phyloP scores from a whole-genome alignment of 2,329 filamentous ascomycete species.

The Cercospora sojina region DNA sequence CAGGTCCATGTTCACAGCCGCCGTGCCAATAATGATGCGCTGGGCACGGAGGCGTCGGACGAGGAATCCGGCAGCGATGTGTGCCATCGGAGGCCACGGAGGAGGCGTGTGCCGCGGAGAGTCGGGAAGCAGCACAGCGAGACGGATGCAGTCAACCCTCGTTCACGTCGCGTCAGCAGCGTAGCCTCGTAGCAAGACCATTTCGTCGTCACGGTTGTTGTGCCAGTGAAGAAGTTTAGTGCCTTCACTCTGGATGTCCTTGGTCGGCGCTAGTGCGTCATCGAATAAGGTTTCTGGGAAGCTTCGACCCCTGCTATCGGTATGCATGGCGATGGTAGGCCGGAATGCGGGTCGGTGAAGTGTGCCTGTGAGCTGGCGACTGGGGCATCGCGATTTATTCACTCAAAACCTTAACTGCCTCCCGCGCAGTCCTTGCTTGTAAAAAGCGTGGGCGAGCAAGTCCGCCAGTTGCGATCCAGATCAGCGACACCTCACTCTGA shows the following conservation, averaged over 20 bases:
- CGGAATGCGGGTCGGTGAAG: constrained; percentile 8
- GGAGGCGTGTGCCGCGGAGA: background rate
- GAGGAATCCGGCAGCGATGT: background rate
- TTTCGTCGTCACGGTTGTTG: background rate
- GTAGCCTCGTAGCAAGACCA: background rate
- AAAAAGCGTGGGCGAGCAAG: background rate
- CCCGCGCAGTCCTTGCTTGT: background rate
- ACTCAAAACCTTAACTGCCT: background rate
- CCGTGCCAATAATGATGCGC: background rate
- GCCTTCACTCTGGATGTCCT: background rate
- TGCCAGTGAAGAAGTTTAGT: background rate
- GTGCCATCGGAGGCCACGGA: background rate
- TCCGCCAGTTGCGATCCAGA: background rate
- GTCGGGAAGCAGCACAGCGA: background rate
- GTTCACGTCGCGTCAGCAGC: background rate
- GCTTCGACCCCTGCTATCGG: background rate
- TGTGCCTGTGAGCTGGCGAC: constrained; percentile 4
- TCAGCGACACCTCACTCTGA: constrained; percentile 1
- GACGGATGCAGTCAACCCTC: background rate
- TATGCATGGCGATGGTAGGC: background rate
- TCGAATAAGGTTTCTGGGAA: constrained; percentile 1
- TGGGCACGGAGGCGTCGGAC: background rate
- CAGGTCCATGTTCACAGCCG: background rate
- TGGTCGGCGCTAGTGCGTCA: constrained; percentile 6
- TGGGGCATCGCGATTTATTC: background rate